Evolutionary conservation across 805 yeast species (phyloP), one percentile per base, ranked within the genome.

Genomic region (Limtongia smithiae): DNA sequence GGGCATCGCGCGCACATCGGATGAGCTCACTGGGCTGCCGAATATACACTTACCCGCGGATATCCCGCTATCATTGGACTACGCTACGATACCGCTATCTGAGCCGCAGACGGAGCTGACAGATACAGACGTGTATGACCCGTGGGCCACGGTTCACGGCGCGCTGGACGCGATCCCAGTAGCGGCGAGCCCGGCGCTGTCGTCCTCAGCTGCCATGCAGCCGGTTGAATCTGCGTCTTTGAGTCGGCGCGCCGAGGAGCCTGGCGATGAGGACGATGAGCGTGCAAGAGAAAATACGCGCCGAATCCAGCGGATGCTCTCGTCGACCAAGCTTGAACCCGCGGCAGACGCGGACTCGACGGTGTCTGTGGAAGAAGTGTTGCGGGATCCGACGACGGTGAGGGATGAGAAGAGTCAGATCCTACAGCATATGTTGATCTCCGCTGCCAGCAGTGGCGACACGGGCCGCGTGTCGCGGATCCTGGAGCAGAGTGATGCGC

Each of bases 381-480:
- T 62, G 20, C 46, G 41, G 12, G 60, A 60, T 41, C 49, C 53
- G 11, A 42, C 54, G 18, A 33, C 49, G 11, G 20, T 35, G 18
- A 21, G 34, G 17, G 39, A 31, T 7, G 48, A 42, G 37, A 51
- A 54, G 44, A 24, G 37, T 5, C 41, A 36, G 20, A 46, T 35
- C 11, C 56, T 70, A 33, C 71, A 68, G 44, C 54, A 56, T 37
- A 40, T 60, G 41, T 55, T 70, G n/a, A 48, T 61, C 25, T 60
- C 58, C 24, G 69, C 71, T 6, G 57, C 71, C 4, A 65, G 69
- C 50, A 68, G 66, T 44, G 74, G 73, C 22, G 63, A 65, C 44
- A 48, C 50, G 20, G 63, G 51, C 5, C 42, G 54, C 18, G 59
- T 68, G 5, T 53, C 57, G n/a, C 58, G 62, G 37, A 51, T 71